Evolutionary conservation across 139 green algal genomes (phyloP).

Genomic region (Deuterostichococcus epilithicus): DNA sequence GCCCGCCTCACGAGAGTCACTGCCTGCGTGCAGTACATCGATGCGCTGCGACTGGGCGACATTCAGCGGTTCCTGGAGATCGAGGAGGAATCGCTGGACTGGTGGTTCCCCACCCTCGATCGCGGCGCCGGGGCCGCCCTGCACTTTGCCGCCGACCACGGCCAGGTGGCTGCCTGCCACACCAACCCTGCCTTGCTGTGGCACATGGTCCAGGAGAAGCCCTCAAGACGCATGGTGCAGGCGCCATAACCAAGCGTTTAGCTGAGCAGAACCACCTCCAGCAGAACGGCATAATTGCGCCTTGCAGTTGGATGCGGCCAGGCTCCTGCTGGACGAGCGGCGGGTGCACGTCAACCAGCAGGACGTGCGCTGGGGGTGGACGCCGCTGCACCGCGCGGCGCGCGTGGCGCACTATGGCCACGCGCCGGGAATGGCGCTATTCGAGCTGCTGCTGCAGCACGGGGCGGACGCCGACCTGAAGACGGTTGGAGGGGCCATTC

Average conservation of each 20-base stretch:
- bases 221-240: no score
- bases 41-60: slow-evolving; percentile 34
- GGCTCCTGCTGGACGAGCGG: slow-evolving; percentile 32
- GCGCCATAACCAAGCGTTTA: no score
- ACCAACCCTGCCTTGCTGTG: no score
- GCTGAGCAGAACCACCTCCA: no score
- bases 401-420: slow-evolving; percentile 33
- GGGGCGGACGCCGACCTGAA: slow-evolving; percentile 26
- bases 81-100: slow-evolving; percentile 17
- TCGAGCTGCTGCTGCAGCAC: slow-evolving; percentile 35
- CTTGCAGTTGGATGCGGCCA: slow-evolving; percentile 12
- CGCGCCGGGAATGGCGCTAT: slow-evolving; percentile 20
- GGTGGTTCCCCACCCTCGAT: slow-evolving; percentile 36
- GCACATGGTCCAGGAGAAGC: no score
- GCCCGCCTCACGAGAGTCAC: no score
- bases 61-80: slow-evolving; percentile 24
- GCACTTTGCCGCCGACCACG: slow-evolving; percentile 38
- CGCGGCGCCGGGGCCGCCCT: slow-evolving; percentile 32
- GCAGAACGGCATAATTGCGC: background rate
- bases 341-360: slow-evolving; percentile 30
- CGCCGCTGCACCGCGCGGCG: slow-evolving; percentile 30
- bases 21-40: slow-evolving; percentile 31
- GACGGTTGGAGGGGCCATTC: background rate
- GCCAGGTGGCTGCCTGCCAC: slow-evolving; percentile 10
- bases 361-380: slow-evolving; percentile 26